Evolutionary conservation across 1,284 basidiomycete species (phyloP).

Genomic region (Anthracocystis panici-leucophaei): DNA sequence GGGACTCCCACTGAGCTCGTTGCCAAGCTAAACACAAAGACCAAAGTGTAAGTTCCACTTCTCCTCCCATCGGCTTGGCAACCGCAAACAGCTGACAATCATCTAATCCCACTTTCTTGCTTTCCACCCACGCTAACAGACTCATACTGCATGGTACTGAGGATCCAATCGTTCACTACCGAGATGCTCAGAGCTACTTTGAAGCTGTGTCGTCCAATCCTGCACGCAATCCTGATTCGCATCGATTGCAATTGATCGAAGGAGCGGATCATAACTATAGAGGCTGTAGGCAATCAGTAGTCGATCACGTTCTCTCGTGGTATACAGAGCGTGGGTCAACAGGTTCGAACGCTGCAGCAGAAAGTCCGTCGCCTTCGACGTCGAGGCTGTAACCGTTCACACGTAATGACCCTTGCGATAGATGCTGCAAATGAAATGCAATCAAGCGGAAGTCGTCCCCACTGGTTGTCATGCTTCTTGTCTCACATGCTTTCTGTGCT

Average conservation of each 20-base stretch:
- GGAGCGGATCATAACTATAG: conserved; percentile 56
- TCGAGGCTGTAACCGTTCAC: conserved; percentile 14
- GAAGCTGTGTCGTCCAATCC: conserved; percentile 22
- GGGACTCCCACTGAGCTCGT: conserved; percentile 24
- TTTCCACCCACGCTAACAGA: neutral
- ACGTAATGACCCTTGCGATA: no score
- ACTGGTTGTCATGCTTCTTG: neutral
- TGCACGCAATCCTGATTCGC: conserved; percentile 21
- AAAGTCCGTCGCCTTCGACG: conserved; percentile 8
- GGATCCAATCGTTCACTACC: conserved; percentile 37
- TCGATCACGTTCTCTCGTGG: conserved; percentile 27
- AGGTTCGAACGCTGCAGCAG: neutral
- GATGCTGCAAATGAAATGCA: conserved; percentile 5
- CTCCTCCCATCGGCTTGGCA: no score
- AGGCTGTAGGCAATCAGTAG: conserved; percentile 19
- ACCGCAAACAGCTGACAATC: neutral
- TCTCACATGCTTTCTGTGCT: neutral
- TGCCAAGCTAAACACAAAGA: conserved; percentile 18
- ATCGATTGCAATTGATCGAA: conserved; percentile 42
- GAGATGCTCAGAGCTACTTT: conserved; percentile 42
- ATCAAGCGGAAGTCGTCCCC: neutral
- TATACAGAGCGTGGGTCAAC: conserved; percentile 12
- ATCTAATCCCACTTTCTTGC: neutral
- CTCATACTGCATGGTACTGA: conserved; percentile 49
- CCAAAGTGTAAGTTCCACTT: conserved; percentile 24